Conservation (phyloP, 2,329 filamentous ascomycete species). For the Colletotrichum sp. region DNA sequence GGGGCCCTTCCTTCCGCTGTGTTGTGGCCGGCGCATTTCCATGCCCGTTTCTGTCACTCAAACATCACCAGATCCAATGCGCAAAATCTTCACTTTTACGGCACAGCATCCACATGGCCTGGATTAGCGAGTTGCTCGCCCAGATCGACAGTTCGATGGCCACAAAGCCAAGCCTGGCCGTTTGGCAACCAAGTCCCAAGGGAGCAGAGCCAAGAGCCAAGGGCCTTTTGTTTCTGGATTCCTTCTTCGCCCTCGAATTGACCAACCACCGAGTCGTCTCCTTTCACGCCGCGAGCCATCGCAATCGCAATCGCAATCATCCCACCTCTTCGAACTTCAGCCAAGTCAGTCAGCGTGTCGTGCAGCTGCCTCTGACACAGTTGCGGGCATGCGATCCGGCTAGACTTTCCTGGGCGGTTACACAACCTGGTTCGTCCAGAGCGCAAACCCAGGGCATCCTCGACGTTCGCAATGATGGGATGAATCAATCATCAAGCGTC, state of each 20-base stretch:
- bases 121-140: neutral
- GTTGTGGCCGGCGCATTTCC: neutral
- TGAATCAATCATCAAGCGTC: neutral
- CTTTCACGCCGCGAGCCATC: neutral
- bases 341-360: neutral
- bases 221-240: conserved; percentile 5
- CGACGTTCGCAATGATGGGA: neutral
- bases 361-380: neutral
- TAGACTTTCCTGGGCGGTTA: neutral
- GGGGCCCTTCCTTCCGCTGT: neutral
- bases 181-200: neutral
- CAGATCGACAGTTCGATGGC: neutral
- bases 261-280: neutral
- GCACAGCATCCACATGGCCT: neutral
- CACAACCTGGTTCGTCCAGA: neutral
- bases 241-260: neutral
- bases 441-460: neutral
- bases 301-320: neutral
- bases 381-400: neutral
- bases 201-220: neutral
- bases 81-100: neutral
- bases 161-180: neutral
- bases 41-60: neutral
- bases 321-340: neutral
- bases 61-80: neutral